A percentile compares a stretch with the other conserved stretches of the same genome.
phyloP scores from a whole-genome alignment of 2,329 filamentous ascomycete genomes.

The Fusarium sp. region DNA sequence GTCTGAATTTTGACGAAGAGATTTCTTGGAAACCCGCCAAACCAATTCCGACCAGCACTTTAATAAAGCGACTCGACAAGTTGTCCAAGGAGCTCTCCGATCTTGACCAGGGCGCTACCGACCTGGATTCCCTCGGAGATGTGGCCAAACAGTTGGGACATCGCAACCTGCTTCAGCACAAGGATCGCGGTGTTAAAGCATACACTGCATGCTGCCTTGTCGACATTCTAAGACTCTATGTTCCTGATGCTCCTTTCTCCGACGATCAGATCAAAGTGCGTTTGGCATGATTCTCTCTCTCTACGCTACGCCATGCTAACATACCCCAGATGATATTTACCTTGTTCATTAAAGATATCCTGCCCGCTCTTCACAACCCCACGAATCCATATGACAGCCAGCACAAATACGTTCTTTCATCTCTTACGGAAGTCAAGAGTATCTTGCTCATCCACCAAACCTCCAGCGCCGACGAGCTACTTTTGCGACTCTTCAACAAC shows the following conservation, averaged over 20 bases:
- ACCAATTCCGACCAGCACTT: constrained; percentile 83
- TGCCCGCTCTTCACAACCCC: constrained; percentile 87
- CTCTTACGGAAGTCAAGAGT: constrained; percentile 92
- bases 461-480: constrained; percentile 81
- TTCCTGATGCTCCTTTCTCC: constrained; percentile 94
- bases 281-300: neutral
- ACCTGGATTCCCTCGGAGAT: constrained; percentile 83
- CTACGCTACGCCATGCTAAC: constrained; percentile 38
- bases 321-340: constrained; percentile 86
- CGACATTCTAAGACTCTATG: constrained; percentile 91
- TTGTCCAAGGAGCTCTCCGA: constrained; percentile 85
- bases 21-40: constrained; percentile 93
- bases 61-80: constrained; percentile 82
- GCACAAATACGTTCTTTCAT: constrained; percentile 90
- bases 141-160: constrained; percentile 88
- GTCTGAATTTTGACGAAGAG: constrained; percentile 83
- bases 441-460: constrained; percentile 92
- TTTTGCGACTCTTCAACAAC: constrained; percentile 83
- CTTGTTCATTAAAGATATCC: constrained; percentile 83
- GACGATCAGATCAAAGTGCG: constrained; percentile 86
- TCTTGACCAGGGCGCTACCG: constrained; percentile 87
- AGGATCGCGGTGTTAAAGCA: constrained; percentile 92
- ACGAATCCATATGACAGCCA: constrained; percentile 92
- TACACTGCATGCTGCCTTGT: constrained; percentile 90
- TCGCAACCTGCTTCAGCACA: constrained; percentile 86